A percentile compares a stretch with the other conserved stretches of the same genome.
Conservation (phyloP, 2,329 filamentous ascomycete genomes). For the Botrytis fragariae region DNA sequence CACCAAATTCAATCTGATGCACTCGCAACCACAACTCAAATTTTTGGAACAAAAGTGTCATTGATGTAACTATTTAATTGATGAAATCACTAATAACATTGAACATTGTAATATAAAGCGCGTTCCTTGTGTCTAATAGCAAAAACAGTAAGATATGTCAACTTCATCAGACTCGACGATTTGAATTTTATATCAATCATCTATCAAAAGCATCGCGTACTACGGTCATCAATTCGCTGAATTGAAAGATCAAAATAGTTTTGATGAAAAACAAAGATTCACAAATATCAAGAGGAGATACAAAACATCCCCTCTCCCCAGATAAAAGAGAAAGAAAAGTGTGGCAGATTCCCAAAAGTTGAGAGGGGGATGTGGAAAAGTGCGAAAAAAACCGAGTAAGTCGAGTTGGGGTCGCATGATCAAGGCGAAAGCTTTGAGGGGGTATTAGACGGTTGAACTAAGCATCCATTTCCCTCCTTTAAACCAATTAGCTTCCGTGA, state of each 20-base stretch:
- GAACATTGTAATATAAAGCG: background rate
- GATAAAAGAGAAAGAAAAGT: background rate
- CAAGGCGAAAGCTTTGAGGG: constrained; percentile 13
- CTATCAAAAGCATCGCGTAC: background rate
- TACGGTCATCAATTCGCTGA: background rate
- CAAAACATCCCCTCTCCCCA: background rate
- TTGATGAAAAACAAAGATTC: background rate
- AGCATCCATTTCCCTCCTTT: constrained; percentile 4
- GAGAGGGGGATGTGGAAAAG: background rate
- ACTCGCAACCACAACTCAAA: constrained; percentile 18
- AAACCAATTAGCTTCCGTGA: background rate
- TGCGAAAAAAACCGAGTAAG: constrained; percentile 9
- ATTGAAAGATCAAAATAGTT: background rate
- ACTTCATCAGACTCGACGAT: constrained; percentile 8
- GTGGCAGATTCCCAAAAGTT: background rate
- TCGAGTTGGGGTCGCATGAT: constrained; percentile 17
- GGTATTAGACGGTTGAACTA: background rate
- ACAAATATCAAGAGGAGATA: background rate
- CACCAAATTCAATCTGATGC: background rate
- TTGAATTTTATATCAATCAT: background rate
- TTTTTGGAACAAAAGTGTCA: background rate
- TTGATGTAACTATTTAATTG: background rate
- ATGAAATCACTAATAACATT: constrained; percentile 5
- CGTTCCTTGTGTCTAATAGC: background rate
- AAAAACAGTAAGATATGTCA: background rate